A percentile compares a stretch with the other conserved stretches of the same genome.
These are phyloP conservation scores for Nitzschia inconspicua DNA, from an alignment of 108 stramenopile genomes.

Conservation along the genomic window DNA sequence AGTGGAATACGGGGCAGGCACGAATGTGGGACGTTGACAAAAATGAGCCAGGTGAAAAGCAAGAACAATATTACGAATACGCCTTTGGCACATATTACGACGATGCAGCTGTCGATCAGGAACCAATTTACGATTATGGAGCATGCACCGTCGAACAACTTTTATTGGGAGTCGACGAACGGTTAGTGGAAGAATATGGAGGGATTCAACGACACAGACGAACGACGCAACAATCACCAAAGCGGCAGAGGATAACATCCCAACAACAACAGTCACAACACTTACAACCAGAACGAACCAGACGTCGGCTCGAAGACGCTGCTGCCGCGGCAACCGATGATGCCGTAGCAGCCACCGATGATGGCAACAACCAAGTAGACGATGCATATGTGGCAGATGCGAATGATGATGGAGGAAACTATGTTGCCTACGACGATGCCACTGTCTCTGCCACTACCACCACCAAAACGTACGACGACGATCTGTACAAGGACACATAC, in stretches of 20 bases:
- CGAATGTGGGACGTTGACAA: conserved; percentile 26
- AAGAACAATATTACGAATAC: not conserved
- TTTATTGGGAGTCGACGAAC: conserved; percentile 32
- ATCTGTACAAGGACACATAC: not conserved
- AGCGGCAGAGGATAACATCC: not conserved
- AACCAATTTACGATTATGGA: conserved; percentile 43
- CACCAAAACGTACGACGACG: not conserved
- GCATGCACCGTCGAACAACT: conserved; percentile 44
- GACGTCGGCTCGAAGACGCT: too few species aligned
- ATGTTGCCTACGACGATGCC: not conserved
- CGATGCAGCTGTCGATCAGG: not conserved
- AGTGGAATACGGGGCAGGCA: conserved; percentile 16
- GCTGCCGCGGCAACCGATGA: too few species aligned
- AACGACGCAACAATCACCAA: not conserved
- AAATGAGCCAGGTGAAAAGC: not conserved
- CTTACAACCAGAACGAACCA: not conserved
- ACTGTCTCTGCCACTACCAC: not conserved
- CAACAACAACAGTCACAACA: not conserved
- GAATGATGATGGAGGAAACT: too few species aligned
- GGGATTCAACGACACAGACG: not conserved
- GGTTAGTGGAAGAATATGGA: not conserved
- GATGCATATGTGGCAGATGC: too few species aligned
- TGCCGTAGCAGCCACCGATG: too few species aligned
- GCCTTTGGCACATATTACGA: not conserved
- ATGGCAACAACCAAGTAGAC: too few species aligned